Evolutionary conservation across 768 basidiomycete species (phyloP).

Genomic region (Lentinus tigrinus): DNA sequence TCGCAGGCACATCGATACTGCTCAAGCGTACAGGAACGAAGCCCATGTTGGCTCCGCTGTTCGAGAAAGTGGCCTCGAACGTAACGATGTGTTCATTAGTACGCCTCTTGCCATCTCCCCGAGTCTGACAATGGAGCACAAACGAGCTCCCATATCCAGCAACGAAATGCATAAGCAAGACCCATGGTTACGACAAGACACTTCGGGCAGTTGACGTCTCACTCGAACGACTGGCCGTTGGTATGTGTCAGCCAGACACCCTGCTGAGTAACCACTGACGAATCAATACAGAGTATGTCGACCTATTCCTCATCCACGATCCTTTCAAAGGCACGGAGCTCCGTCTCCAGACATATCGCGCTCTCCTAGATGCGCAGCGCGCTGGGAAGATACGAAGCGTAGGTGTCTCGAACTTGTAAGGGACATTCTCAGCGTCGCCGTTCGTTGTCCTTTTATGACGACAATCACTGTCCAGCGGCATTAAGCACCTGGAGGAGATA

Average conservation of each 20-base stretch:
- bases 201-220: slow-evolving; percentile 61
- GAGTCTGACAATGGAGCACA: neutral
- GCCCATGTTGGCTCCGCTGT: slow-evolving; percentile 61
- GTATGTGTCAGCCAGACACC: slow-evolving; percentile 34
- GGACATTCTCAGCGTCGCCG: slow-evolving; percentile 3
- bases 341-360: slow-evolving; percentile 41
- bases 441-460: neutral
- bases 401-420: slow-evolving; percentile 52
- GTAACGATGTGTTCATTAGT: slow-evolving; percentile 67
- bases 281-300: slow-evolving; percentile 37
- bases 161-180: slow-evolving; percentile 62
- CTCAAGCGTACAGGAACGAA: slow-evolving; percentile 71
- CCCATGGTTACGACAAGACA: slow-evolving; percentile 69
- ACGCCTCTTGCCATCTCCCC: neutral
- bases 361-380: slow-evolving; percentile 33
- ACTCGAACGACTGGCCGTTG: slow-evolving; percentile 53
- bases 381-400: slow-evolving; percentile 38
- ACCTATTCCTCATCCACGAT: slow-evolving; percentile 48
- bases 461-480: slow-evolving; percentile 40
- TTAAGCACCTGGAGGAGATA: slow-evolving; percentile 78
- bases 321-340: slow-evolving; percentile 37
- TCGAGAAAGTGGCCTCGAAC: slow-evolving; percentile 49
- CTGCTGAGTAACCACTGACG: neutral
- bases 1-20: slow-evolving; percentile 66
- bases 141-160: slow-evolving; percentile 38